Conservation (phyloP, 1,139 yeast genomes). For the Scheffersomyces illinoinensis region DNA sequence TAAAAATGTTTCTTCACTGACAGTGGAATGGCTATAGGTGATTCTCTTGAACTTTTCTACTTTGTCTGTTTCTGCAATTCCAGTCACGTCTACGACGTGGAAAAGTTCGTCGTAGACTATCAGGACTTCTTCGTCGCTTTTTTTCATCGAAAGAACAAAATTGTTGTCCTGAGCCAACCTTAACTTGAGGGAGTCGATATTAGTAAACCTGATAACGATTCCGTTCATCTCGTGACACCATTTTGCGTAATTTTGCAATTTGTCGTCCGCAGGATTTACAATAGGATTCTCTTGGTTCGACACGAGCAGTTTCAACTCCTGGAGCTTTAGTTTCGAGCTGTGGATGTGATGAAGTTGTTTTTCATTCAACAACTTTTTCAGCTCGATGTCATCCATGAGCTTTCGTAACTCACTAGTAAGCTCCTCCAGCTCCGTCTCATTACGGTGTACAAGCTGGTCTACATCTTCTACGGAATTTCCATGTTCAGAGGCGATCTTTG, state of each 20-base stretch:
- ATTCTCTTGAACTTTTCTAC: neutral
- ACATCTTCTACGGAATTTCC: slow-evolving; percentile 3
- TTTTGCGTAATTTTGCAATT: slow-evolving; percentile 24
- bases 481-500: neutral
- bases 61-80: neutral
- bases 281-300: neutral
- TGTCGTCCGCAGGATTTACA: slow-evolving; percentile 6
- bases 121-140: neutral
- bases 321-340: slow-evolving; percentile 4
- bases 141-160: neutral
- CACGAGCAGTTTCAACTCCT: slow-evolving; percentile 5
- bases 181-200: slow-evolving; percentile 12
- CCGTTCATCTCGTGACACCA: slow-evolving; percentile 34
- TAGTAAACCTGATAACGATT: slow-evolving; percentile 21
- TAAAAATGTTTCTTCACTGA: neutral
- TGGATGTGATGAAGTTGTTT: slow-evolving; percentile 7
- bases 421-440: slow-evolving; percentile 5
- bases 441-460: slow-evolving; percentile 8
- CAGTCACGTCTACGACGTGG: neutral
- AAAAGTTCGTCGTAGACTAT: neutral
- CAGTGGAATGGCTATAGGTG: neutral
- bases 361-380: slow-evolving; percentile 5
- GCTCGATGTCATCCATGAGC: slow-evolving; percentile 5
- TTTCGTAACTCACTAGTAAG: slow-evolving; percentile 2
- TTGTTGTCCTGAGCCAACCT: neutral